These are phyloP conservation scores for Aspergillus floridensis DNA, from an alignment of 2,329 filamentous ascomycete genomes.

Conservation along the genomic window DNA sequence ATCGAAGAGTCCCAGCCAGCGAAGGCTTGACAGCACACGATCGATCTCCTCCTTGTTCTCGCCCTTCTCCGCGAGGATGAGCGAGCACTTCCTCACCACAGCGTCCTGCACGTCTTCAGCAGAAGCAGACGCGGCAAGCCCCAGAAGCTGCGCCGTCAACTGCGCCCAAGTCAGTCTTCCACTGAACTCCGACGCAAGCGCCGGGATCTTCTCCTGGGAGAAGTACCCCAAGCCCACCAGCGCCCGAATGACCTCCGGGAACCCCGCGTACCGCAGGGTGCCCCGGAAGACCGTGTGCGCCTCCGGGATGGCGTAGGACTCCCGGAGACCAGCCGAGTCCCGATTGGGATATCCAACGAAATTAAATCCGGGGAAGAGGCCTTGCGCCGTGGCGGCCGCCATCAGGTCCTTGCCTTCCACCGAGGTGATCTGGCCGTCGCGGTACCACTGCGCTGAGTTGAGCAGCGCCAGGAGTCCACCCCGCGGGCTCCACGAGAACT, in stretches of 20 bases:
- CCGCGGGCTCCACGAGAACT: constrained; percentile 8
- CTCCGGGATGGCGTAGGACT: constrained; percentile 6
- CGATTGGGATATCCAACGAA: constrained; percentile 7
- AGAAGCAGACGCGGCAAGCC: not conserved
- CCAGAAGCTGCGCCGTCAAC: not conserved
- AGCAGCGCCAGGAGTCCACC: constrained; percentile 1
- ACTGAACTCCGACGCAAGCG: not conserved
- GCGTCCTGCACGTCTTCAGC: not conserved
- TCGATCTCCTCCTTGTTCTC: not conserved
- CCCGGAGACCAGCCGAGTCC: not conserved
- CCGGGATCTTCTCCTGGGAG: not conserved
- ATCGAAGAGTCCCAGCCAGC: not conserved
- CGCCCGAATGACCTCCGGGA: constrained; percentile 1
- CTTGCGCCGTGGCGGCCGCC: not conserved
- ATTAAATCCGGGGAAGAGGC: not conserved
- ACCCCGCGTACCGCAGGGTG: constrained; percentile 5
- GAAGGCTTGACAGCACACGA: not conserved
- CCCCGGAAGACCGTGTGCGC: constrained; percentile 1
- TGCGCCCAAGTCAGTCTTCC: not conserved
- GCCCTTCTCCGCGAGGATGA: not conserved
- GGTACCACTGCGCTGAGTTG: constrained; percentile 6
- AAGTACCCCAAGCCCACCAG: constrained; percentile 6
- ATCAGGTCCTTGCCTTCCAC: constrained; percentile 5
- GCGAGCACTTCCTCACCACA: not conserved
- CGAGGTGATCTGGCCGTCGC: not conserved